These are phyloP conservation scores for Corymbia maculata DNA, from an alignment of 345 rosid genomes.

Conservation along the genomic window DNA sequence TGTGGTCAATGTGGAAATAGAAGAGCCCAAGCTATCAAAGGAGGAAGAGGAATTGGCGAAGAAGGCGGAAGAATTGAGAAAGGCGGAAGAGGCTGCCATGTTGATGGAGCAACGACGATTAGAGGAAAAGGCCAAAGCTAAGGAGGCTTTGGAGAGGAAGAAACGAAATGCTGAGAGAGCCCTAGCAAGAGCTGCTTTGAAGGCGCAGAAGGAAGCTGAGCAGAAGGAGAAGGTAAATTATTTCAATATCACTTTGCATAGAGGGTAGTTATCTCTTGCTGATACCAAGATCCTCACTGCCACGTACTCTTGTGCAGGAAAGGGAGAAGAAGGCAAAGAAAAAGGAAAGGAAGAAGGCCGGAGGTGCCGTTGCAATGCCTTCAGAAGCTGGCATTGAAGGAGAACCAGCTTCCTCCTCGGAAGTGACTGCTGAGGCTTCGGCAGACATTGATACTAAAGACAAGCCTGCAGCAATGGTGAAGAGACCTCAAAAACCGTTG, in stretches of 20 bases:
- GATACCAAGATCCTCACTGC: background rate
- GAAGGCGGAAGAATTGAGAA: constrained; percentile 66
- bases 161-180: constrained; percentile 65
- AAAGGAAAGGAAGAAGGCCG: constrained; percentile 48
- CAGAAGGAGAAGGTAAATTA: constrained; percentile 57
- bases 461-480: constrained; percentile 9
- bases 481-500: constrained; percentile 28
- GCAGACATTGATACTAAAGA: constrained; percentile 25
- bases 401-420: constrained; percentile 14
- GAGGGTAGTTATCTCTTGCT: background rate
- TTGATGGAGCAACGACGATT: constrained; percentile 53
- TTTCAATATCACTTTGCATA: background rate
- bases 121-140: constrained; percentile 73
- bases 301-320: constrained; percentile 30
- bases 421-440: constrained; percentile 25
- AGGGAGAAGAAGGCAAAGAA: constrained; percentile 73
- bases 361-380: constrained; percentile 3
- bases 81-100: constrained; percentile 50
- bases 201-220: constrained; percentile 75
- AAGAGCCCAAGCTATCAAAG: constrained; percentile 38
- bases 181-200: constrained; percentile 54
- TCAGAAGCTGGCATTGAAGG: constrained; percentile 7
- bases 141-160: constrained; percentile 77
- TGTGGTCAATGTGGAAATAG: constrained; percentile 28
- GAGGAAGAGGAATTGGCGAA: constrained; percentile 74